phyloP scores from a whole-genome alignment of 2,329 filamentous ascomycete genomes.

The Penicillium psychrosexuale region DNA sequence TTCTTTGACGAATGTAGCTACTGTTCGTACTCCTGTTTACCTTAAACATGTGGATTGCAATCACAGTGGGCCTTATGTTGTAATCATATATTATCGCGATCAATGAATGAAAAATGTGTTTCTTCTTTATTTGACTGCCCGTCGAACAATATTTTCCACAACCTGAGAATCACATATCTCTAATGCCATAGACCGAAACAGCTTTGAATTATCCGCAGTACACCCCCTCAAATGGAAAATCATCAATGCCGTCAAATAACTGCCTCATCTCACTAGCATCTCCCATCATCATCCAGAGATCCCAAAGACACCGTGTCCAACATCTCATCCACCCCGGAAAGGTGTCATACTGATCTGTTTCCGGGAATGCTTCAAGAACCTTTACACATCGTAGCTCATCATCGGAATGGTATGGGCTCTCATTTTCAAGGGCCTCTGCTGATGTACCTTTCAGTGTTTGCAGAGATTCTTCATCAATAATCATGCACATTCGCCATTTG shows the following conservation, averaged over 20 bases:
- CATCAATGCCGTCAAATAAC: slow-evolving; percentile 9
- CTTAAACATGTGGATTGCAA: no score
- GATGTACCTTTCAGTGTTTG: slow-evolving; percentile 11
- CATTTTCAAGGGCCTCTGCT: slow-evolving; percentile 6
- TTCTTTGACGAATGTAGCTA: no score
- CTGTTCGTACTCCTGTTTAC: no score
- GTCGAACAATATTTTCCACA: no score
- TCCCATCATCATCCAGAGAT: slow-evolving; percentile 12
- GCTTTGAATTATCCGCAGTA: neutral
- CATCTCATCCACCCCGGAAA: slow-evolving; percentile 13
- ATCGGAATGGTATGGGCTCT: neutral
- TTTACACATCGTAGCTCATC: slow-evolving; percentile 11
- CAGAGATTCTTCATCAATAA: slow-evolving; percentile 17
- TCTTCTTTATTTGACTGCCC: no score
- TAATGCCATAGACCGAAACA: no score
- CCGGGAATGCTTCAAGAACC: slow-evolving; percentile 12
- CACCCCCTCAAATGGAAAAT: slow-evolving; percentile 1
- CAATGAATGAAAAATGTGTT: no score
- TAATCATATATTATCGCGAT: no score
- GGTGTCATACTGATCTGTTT: slow-evolving; percentile 8
- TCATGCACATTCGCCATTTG: slow-evolving; percentile 12
- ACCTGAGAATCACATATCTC: no score
- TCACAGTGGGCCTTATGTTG: no score
- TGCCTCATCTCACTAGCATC: slow-evolving; percentile 16
- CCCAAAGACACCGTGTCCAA: slow-evolving; percentile 7